phyloP scores from a whole-genome alignment of 495 filamentous ascomycete genomes.

The Geoglossum glabrum region DNA sequence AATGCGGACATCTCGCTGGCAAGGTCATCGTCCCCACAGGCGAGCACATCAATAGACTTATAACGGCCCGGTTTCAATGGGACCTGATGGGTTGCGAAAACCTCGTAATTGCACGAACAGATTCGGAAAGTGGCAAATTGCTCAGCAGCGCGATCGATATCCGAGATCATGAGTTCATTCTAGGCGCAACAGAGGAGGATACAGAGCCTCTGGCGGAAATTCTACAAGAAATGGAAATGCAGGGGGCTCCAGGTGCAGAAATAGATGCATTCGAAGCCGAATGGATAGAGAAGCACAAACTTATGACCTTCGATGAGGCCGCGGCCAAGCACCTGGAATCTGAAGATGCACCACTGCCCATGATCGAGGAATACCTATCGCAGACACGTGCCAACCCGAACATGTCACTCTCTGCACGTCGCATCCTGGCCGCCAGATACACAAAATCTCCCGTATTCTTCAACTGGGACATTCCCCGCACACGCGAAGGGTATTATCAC shows the following conservation, averaged over 20 bases:
- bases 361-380: constrained; percentile 43
- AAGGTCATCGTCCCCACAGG: constrained; percentile 88
- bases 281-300: constrained; percentile 73
- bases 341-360: constrained; percentile 35
- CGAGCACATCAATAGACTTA: constrained; percentile 89
- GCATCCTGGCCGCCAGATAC: constrained; percentile 43
- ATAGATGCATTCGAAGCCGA: constrained; percentile 72
- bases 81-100: constrained; percentile 93
- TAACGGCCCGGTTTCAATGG: constrained; percentile 90
- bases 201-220: constrained; percentile 66
- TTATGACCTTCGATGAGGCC: constrained; percentile 84
- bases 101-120: constrained; percentile 81
- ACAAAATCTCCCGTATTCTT: constrained; percentile 53
- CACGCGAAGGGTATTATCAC: constrained; percentile 91
- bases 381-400: constrained; percentile 40
- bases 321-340: constrained; percentile 51
- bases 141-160: constrained; percentile 80
- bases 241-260: constrained; percentile 53
- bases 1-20: constrained; percentile 90
- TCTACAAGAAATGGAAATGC: constrained; percentile 71
- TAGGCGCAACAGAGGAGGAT: constrained; percentile 54
- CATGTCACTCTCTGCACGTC: constrained; percentile 55
- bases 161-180: constrained; percentile 90
- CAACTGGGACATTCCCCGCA: constrained; percentile 82
- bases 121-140: constrained; percentile 81